Base-by-base conservation (phyloP, 176 grass and related monocot genomes). In the Thinopyrum elongatum region DNA sequence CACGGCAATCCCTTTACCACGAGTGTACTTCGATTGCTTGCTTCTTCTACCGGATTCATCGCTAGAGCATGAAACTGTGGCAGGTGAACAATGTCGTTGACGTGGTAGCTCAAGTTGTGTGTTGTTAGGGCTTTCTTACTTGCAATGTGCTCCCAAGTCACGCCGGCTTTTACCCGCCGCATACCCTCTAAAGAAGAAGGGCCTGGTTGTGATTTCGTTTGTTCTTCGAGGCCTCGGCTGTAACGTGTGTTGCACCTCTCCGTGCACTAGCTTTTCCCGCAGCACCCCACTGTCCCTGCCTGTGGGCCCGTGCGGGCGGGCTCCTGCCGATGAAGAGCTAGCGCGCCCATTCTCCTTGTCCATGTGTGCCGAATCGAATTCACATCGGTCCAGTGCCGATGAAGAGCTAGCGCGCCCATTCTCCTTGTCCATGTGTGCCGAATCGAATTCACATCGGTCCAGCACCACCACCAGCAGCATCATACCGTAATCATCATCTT, bases 401-500 rank as follows among this genome's bases (percentile, higher is more conserved):
- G 14, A 49, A 49, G 46, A 16, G 30, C 8, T 23, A 30, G 25
- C 70, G 19, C 42, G 12, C 36, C 16, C 78, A 82, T 79, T 79
- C 74, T 60, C 42, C 67, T 85, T 92, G 76, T 85, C 90, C 79
- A 65, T 74, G 80, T 84, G 75, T 67, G 68, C 30, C 53, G 77
- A 90, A 87, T 89, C 81, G 36, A 57, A 74, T 39, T 77, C 90
- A 55, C 51, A 71, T 46, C 80, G 53, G 53, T 57, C 53, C 53
- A 57, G 30, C 3, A n/a, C 30, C 41, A 44, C 10, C 47, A 51
- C 16, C 53, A 66, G 36, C 41, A 75, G 39, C 86, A 93, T 83
- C 89, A 91, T 92, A 69, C 10, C 70, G 70, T 72, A 81, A 89
- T 90, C 42, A 90, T 93, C 77, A 51, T 75, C 30, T 29, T 35